phyloP scores from a whole-genome alignment of 176 grass and related monocot species.

The Hordeum marinum region DNA sequence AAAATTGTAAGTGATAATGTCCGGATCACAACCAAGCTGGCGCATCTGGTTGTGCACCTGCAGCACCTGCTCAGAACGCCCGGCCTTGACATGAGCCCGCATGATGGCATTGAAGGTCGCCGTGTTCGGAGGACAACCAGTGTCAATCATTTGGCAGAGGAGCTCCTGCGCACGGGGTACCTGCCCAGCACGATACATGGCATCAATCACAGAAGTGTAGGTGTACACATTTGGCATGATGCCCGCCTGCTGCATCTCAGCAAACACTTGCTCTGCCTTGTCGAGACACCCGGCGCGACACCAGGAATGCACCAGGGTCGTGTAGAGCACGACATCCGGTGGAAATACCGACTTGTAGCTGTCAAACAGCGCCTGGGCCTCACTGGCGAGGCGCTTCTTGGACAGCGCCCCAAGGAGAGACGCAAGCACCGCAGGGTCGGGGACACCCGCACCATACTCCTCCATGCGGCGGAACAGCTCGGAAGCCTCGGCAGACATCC shows the following conservation, averaged over 20 bases:
- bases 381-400: slow-evolving; percentile 70
- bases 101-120: slow-evolving; percentile 88
- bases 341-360: slow-evolving; percentile 56
- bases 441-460: slow-evolving; percentile 49
- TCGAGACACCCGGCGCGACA: slow-evolving; percentile 61
- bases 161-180: slow-evolving; percentile 86
- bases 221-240: slow-evolving; percentile 88
- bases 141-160: slow-evolving; percentile 75
- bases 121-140: slow-evolving; percentile 57
- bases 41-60: slow-evolving; percentile 93
- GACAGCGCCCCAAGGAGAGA: slow-evolving; percentile 52
- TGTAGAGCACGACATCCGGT: slow-evolving; percentile 75
- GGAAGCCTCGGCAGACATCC: slow-evolving; percentile 46
- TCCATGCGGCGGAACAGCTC: slow-evolving; percentile 71
- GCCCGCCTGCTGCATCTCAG: slow-evolving; percentile 59
- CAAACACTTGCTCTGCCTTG: slow-evolving; percentile 62
- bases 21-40: slow-evolving; percentile 65
- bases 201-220: slow-evolving; percentile 80
- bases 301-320: slow-evolving; percentile 72
- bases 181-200: slow-evolving; percentile 81
- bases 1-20: slow-evolving; percentile 94
- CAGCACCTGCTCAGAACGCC: slow-evolving; percentile 67
- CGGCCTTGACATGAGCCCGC: slow-evolving; percentile 64
- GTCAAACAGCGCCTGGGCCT: slow-evolving; percentile 79
- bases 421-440: slow-evolving; percentile 46